Percentiles rank a stretch among this genome's conserved stretches.
Conservation (phyloP, 768 basidiomycete species). For the Heimioporus sp. region DNA sequence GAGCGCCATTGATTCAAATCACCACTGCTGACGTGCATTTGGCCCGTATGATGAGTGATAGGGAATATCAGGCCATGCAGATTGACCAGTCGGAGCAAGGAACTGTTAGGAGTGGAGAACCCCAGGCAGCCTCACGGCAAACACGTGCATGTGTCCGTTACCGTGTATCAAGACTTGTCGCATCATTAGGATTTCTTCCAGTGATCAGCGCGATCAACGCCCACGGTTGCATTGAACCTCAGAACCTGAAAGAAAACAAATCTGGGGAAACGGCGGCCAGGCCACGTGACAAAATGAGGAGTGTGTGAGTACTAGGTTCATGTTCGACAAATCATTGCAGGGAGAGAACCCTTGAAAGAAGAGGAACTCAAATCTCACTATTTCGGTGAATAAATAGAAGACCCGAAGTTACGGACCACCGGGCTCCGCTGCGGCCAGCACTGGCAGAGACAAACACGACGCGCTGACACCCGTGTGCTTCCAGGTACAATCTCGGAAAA, state of each 20-base stretch:
- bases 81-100: not conserved
- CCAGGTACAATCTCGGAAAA: not conserved
- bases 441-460: constrained; percentile 10
- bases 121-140: constrained; percentile 9
- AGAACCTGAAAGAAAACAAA: too few relatives aligned
- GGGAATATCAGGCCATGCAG: too few relatives aligned
- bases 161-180: too few relatives aligned
- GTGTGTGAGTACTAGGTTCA: not conserved
- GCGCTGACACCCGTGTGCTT: not conserved
- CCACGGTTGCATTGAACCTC: not conserved
- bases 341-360: too few relatives aligned
- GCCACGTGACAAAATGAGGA: too few relatives aligned
- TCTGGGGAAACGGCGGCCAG: too few relatives aligned
- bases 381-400: not conserved
- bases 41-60: not conserved
- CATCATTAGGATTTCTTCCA: too few relatives aligned
- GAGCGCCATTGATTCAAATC: constrained; percentile 17
- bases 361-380: not conserved
- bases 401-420: not conserved
- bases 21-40: not conserved
- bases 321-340: not conserved
- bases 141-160: constrained; percentile 13
- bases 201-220: not conserved
- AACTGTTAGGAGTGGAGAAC: too few relatives aligned
- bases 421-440: constrained; percentile 8